Evolutionary conservation across 768 basidiomycete species (phyloP).

Genomic region (Leucocoprinus leucothites): DNA sequence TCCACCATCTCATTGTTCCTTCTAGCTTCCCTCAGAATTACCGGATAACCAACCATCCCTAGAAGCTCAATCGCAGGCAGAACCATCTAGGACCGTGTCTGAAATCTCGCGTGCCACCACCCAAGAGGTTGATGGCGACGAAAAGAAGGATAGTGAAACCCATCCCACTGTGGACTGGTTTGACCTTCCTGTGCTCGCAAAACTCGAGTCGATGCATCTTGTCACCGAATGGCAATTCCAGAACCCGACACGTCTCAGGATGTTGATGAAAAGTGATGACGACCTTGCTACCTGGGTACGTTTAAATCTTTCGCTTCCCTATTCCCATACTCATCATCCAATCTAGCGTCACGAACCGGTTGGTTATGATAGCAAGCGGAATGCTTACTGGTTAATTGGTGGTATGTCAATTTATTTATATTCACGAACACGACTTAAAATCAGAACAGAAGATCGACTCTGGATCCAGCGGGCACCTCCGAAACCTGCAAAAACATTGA

Average conservation of each 20-base stretch:
- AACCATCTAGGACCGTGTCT: background rate
- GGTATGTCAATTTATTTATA: conserved; percentile 35
- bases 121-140: conserved; percentile 6
- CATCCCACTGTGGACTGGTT: conserved; percentile 57
- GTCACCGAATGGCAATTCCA: conserved; percentile 88
- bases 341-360: conserved; percentile 79
- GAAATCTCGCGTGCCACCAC: conserved; percentile 7
- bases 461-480: conserved; percentile 81
- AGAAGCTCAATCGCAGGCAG: background rate
- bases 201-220: conserved; percentile 72
- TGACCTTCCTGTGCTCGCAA: conserved; percentile 63
- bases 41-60: background rate
- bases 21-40: conserved; percentile 5
- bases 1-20: background rate
- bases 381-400: conserved; percentile 86
- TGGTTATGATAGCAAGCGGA: conserved; percentile 75
- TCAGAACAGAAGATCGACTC: conserved; percentile 64
- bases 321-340: conserved; percentile 7
- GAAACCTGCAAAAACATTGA: conserved; percentile 37
- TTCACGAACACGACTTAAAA: background rate
- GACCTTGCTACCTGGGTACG: conserved; percentile 77
- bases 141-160: background rate
- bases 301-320: background rate
- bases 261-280: conserved; percentile 76
- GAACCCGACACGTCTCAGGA: conserved; percentile 65